A percentile compares a stretch with the other conserved stretches of the same genome.
Conservation (phyloP, 306 rosid species). For the Prunus mongolica region DNA sequence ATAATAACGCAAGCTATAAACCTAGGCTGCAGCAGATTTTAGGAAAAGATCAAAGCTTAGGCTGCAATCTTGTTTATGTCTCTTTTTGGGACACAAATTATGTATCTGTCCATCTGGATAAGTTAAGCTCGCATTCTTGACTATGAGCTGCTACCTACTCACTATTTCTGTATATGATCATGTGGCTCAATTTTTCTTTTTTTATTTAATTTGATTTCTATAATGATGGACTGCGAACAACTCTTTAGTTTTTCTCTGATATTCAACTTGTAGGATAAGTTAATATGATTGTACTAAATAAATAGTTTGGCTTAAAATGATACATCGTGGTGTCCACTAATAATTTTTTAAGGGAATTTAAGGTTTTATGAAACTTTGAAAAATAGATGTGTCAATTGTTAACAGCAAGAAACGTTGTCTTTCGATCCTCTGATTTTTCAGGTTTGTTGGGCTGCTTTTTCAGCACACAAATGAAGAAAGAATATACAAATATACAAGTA, state of each 20-base stretch:
- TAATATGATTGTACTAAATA: too few relatives aligned
- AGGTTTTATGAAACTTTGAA: not conserved
- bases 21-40: not conserved
- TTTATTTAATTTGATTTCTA: not conserved
- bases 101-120: not conserved
- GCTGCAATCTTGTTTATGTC: too few relatives aligned
- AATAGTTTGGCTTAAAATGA: not conserved
- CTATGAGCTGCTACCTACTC: not conserved
- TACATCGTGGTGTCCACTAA: not conserved
- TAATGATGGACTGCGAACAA: not conserved
- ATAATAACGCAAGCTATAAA: not conserved
- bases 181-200: not conserved
- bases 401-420: not conserved
- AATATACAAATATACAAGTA: too few relatives aligned
- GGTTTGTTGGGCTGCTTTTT: not conserved
- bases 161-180: not conserved
- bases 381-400: not conserved
- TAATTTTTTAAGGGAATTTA: not conserved
- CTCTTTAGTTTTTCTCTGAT: not conserved
- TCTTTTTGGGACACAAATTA: too few relatives aligned
- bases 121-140: not conserved
- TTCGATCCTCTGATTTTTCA: not conserved
- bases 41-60: not conserved
- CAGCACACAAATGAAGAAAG: too few relatives aligned
- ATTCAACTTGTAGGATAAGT: too few relatives aligned